Conservation (phyloP, 164 flowering plant species). For the Malania oleifera region DNA sequence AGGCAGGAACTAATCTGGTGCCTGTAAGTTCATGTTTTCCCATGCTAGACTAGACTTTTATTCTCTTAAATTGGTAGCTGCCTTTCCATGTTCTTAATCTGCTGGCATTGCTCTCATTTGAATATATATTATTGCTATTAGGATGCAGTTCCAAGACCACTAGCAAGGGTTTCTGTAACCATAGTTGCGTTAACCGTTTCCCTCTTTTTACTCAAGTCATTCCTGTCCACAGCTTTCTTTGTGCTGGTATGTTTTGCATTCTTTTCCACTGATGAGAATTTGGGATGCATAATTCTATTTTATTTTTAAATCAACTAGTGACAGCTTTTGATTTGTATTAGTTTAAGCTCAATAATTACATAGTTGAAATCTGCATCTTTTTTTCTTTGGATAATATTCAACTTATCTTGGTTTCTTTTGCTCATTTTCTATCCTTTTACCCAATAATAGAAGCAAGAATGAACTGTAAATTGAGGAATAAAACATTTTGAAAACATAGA, state of each 20-base stretch:
- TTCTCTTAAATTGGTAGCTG: neutral
- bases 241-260: conserved; percentile 51
- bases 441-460: no score
- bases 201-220: conserved; percentile 67
- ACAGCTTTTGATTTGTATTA: no score
- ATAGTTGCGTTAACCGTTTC: conserved; percentile 34
- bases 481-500: no score
- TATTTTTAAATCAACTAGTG: neutral
- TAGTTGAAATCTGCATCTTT: no score
- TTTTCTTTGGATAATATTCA: no score
- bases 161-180: conserved; percentile 68
- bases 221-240: conserved; percentile 85
- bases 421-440: no score
- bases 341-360: no score
- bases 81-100: neutral
- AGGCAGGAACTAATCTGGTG: conserved; percentile 81
- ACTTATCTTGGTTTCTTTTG: no score
- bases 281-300: neutral
- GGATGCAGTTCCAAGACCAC: conserved; percentile 79
- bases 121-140: conserved; percentile 19
- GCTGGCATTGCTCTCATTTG: neutral
- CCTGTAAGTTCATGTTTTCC: conserved; percentile 53
- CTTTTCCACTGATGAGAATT: neutral
- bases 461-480: no score
- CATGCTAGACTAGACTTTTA: neutral